Evolutionary conservation across 225 moss, liverwort and hornwort species (phyloP), one percentile per base, ranked within the genome.

Genomic region (Pseudoscleropodium purum): DNA sequence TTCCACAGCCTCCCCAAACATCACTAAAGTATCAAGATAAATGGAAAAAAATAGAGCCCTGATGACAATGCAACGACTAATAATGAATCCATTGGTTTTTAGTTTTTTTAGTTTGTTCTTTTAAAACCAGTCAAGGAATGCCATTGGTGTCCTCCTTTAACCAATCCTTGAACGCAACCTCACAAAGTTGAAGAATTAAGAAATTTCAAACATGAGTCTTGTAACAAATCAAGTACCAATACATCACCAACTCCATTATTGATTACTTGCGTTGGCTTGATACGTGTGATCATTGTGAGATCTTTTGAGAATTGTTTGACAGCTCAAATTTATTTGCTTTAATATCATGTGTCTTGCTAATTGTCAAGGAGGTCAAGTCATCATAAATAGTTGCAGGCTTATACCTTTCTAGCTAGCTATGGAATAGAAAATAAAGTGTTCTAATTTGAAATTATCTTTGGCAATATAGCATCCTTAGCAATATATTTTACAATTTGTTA

Each of bases 21-120:
- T 8, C 0, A 0, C 52, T 1, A 31, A 49, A 49, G 2, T 75
- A 31, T 11, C 0, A 0, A 0, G 2, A 34, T 52, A 52, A 21
- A 52, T 2, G 23, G 14, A 20, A 34, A 21, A 2, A 21, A 34
- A 1, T 21, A 59, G 9, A 20, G 57, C 8, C 13, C 13, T 4
- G 0, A 6, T 0, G 0, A 76, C 1, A 12, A 21, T 76, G 20
- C 8, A 51, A 34, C 0, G 0, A 34, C 5, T 34, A 76, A 8
- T 34, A 52, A 76, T 2, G 0, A 10, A 76, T 1, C 13, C 8
- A 52, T 51, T 51, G 49, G 63, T 6, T 18, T n/a, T 18, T 57
- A 3, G 20, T 57, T 57, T 57, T 3, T 1, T 57, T 59, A 23
- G 9, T 23, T 59, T 59, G 23, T 21, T 59, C 59, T 10, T 59